Evolutionary conservation across 257 asterid species (phyloP), one percentile per base, ranked within the genome.

Genomic region (Solanum pennellii): DNA sequence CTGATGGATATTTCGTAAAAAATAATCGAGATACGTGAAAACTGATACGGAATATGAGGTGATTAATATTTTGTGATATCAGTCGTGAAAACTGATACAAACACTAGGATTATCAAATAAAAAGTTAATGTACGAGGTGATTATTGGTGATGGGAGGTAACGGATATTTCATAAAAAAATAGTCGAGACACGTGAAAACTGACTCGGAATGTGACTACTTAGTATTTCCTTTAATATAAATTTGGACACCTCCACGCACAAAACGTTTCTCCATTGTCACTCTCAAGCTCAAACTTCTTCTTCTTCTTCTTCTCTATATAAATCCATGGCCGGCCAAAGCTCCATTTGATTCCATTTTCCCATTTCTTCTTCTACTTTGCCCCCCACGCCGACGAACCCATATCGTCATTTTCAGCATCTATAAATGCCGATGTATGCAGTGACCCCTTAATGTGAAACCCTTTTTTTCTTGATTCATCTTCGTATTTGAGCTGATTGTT

Each of bases 401-500:
- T 60, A 2, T 12, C 25, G 27, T n/a, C 84, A 49, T 49, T 47
- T 15, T 39, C 47, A 56, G 12, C 65, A 10, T 27, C 21, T 73
- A 68, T 86, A 62, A 52, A 82, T 71, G 77, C 25, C 52, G 20
- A 79, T 86, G 75, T 45, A 72, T 66, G 72, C 62, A 86, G 77
- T 62, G 76, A 92, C 86, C 94, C 89, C 85, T 92, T 62, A 91
- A 74, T 93, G 89, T 93, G 92, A 83, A 83, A 92, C 45, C 94
- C 86, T 93, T 86, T 86, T 92, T 69, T 83, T 49, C 92, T 25
- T 88, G 87, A 59, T 89, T 92, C 71, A 79, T 60, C 56, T 74
- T 82, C 74, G 27, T 18, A 5, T 72, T 72, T 72, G 16, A 35
- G 80, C 23, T 35, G 47, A 18, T 72, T 72, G 80, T 82, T 47